Evolutionary conservation across 371 early-diverging fungal species (phyloP).

Genomic region (Saksenaea vasiformis): DNA sequence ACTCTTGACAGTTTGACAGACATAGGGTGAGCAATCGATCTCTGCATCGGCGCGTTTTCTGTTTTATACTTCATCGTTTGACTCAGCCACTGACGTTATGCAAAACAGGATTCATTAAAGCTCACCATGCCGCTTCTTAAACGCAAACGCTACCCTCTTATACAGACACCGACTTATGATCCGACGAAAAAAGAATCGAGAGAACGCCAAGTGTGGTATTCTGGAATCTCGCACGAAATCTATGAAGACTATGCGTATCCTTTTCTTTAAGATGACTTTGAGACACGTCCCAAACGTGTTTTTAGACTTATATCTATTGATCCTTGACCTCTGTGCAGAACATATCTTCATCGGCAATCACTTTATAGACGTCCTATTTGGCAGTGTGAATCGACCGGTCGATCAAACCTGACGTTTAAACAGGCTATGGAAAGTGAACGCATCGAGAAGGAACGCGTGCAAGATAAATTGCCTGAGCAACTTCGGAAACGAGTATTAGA

Average conservation of each 20-base stretch:
- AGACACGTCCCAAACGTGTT: background rate
- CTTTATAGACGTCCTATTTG: slow-evolving; percentile 76
- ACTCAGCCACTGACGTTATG: slow-evolving; percentile 6
- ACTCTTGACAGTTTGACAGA: background rate
- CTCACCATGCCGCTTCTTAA: slow-evolving; percentile 61
- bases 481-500: slow-evolving; percentile 66
- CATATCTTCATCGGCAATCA: slow-evolving; percentile 68
- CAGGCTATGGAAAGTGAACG: slow-evolving; percentile 80
- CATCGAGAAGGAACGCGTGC: slow-evolving; percentile 53
- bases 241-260: slow-evolving; percentile 81
- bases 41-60: background rate
- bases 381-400: slow-evolving; percentile 81
- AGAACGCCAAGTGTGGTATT: slow-evolving; percentile 72
- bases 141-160: slow-evolving; percentile 48
- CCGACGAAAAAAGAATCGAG: slow-evolving; percentile 40
- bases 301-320: background rate
- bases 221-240: slow-evolving; percentile 80
- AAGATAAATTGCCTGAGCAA: slow-evolving; percentile 65
- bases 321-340: slow-evolving; percentile 46
- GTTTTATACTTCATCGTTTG: background rate
- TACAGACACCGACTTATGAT: slow-evolving; percentile 48
- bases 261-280: background rate
- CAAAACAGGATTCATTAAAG: background rate
- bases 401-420: slow-evolving; percentile 72
- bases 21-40: slow-evolving; percentile 1